These are phyloP conservation scores for Trypanosoma melophagium DNA, from an alignment of 208 protist species.

Conservation along the genomic window DNA sequence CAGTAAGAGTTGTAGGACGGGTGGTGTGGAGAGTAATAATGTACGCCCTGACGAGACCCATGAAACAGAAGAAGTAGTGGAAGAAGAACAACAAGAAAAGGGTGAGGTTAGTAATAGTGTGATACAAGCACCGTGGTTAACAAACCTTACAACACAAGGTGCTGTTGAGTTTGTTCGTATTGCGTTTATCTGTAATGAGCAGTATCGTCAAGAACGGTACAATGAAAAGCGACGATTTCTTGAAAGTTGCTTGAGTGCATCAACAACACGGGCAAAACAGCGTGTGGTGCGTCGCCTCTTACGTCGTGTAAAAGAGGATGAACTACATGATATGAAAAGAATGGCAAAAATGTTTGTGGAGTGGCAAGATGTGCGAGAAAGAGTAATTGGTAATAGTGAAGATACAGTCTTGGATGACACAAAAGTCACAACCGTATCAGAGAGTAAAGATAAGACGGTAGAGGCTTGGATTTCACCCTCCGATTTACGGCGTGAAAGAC, in stretches of 20 bases:
- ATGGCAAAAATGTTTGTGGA: background rate
- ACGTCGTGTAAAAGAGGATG: background rate
- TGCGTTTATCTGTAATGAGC: conserved; percentile 8
- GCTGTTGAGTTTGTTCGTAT: conserved; percentile 25
- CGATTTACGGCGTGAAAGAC: background rate
- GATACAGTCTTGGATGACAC: background rate
- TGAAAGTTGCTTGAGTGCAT: background rate
- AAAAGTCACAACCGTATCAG: too few relatives aligned
- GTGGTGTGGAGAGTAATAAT: background rate
- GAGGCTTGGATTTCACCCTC: background rate
- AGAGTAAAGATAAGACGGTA: background rate
- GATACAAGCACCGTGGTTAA: background rate
- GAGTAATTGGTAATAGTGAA: background rate
- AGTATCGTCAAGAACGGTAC: background rate
- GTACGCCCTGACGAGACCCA: background rate
- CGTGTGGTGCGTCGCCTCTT: too few relatives aligned
- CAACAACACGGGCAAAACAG: too few relatives aligned
- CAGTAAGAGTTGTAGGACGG: background rate
- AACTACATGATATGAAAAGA: background rate
- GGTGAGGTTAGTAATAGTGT: background rate
- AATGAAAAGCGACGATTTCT: conserved; percentile 18
- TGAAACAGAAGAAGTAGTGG: background rate
- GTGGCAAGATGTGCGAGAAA: background rate
- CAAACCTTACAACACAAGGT: background rate
- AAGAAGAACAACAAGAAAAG: background rate